phyloP scores from a whole-genome alignment of 2,329 filamentous ascomycete species.

The Chrysosporium queenslandicum region DNA sequence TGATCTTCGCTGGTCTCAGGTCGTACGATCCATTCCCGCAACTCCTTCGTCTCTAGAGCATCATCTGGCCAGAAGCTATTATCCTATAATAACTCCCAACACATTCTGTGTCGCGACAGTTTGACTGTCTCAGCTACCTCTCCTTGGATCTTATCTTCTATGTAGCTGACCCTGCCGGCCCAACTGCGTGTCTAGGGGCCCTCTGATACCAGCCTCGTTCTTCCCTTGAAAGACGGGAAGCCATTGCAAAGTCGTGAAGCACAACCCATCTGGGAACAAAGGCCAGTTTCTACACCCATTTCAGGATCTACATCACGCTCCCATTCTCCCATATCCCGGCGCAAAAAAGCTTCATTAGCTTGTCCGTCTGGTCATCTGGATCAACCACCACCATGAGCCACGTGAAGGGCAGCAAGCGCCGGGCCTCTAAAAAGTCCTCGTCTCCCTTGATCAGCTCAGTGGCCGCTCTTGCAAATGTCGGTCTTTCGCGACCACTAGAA shows the following conservation, averaged over 20 bases:
- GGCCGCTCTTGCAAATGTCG: background rate
- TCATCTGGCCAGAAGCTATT: too few species aligned
- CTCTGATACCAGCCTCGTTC: background rate
- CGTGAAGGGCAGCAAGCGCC: constrained; percentile 12
- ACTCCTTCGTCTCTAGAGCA: too few species aligned
- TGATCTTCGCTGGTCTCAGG: background rate
- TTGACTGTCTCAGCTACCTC: background rate
- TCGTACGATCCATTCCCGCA: background rate
- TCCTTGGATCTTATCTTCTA: background rate
- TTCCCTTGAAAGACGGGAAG: background rate
- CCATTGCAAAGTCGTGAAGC: too few species aligned
- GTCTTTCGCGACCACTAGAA: constrained; percentile 3
- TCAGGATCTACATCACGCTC: background rate
- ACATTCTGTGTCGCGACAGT: too few species aligned
- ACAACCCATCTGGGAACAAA: background rate
- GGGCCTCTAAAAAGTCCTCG: constrained; percentile 13
- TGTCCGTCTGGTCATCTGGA: constrained; percentile 2
- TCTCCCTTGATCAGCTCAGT: constrained; percentile 6
- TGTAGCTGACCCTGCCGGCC: background rate
- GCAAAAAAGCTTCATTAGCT: background rate
- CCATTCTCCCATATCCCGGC: background rate
- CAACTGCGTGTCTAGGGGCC: background rate
- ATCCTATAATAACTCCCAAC: too few species aligned
- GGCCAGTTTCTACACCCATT: background rate
- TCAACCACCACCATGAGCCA: constrained; percentile 8